Conservation (phyloP, 805 yeast genomes). For the Ogataea polymorpha region DNA sequence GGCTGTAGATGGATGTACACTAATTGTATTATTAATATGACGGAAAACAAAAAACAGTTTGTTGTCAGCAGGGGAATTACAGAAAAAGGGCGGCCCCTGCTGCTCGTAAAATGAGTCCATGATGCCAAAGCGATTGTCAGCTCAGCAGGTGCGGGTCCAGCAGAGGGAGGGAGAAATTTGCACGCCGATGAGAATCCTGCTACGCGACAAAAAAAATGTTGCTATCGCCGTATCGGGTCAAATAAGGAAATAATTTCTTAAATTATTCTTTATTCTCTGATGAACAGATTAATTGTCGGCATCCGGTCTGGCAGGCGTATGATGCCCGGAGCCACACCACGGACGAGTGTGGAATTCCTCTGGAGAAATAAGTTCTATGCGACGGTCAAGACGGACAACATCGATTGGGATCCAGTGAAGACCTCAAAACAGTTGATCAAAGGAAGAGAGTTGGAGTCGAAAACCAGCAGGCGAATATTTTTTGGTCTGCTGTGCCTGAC, state of each 20-base stretch:
- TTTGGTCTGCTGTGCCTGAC: slow-evolving; percentile 55
- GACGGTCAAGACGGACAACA: slow-evolving; percentile 58
- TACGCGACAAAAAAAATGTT: too few species aligned
- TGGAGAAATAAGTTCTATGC: slow-evolving; percentile 21
- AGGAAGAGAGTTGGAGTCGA: slow-evolving; percentile 25
- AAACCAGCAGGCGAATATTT: slow-evolving; percentile 27
- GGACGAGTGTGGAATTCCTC: too few species aligned
- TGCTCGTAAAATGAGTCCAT: too few species aligned
- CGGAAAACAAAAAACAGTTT: too few species aligned
- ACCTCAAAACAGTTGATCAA: slow-evolving; percentile 40
- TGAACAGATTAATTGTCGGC: slow-evolving; percentile 5
- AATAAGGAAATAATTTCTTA: not conserved
- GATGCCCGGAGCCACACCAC: not conserved
- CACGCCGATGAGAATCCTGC: too few species aligned
- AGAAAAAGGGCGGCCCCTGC: too few species aligned
- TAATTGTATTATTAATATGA: too few species aligned
- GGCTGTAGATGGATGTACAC: too few species aligned
- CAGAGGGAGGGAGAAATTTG: too few species aligned
- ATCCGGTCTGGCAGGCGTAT: not conserved
- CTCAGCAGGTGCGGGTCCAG: too few species aligned
- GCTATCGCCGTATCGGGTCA: not conserved
- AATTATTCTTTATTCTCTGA: not conserved
- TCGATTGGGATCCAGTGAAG: slow-evolving; percentile 82
- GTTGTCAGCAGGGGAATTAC: too few species aligned
- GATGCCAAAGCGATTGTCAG: too few species aligned